These are phyloP conservation scores for Sistotremastrum suecicum DNA, from an alignment of 768 basidiomycete genomes.

Conservation along the genomic window DNA sequence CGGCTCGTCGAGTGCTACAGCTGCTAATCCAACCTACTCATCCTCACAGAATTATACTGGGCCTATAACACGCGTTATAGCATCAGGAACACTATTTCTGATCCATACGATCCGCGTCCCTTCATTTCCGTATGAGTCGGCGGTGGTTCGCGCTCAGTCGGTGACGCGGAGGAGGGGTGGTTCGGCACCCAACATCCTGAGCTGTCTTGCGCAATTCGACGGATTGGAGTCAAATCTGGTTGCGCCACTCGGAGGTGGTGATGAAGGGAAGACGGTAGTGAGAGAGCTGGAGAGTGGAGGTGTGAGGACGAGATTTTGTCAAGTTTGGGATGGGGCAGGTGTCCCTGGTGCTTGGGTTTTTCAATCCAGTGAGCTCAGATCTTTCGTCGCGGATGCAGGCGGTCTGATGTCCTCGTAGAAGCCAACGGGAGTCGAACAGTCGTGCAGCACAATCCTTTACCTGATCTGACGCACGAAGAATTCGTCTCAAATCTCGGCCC, in stretches of 20 bases:
- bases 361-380: constrained; percentile 40
- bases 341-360: constrained; percentile 77
- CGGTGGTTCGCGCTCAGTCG: constrained; percentile 55
- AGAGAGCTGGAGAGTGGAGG: constrained; percentile 52
- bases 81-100: constrained; percentile 68
- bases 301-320: constrained; percentile 59
- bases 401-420: constrained; percentile 18
- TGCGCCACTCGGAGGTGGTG: constrained; percentile 59
- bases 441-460: constrained; percentile 78
- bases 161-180: constrained; percentile 59
- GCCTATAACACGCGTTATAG: constrained; percentile 39
- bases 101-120: constrained; percentile 58
- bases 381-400: not conserved
- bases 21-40: no score
- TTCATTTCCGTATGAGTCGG: constrained; percentile 40
- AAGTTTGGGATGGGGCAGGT: constrained; percentile 54
- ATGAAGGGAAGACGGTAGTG: constrained; percentile 50
- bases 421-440: constrained; percentile 51
- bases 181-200: constrained; percentile 53
- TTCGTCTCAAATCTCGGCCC: constrained; percentile 70
- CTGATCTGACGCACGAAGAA: constrained; percentile 78
- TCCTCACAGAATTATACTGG: not conserved
- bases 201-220: constrained; percentile 59
- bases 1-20: no score
- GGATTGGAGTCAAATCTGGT: constrained; percentile 53